Evolutionary conservation across 176 grass and related monocot genomes (phyloP).

Genomic region (Eremochloa ophiuroides): DNA sequence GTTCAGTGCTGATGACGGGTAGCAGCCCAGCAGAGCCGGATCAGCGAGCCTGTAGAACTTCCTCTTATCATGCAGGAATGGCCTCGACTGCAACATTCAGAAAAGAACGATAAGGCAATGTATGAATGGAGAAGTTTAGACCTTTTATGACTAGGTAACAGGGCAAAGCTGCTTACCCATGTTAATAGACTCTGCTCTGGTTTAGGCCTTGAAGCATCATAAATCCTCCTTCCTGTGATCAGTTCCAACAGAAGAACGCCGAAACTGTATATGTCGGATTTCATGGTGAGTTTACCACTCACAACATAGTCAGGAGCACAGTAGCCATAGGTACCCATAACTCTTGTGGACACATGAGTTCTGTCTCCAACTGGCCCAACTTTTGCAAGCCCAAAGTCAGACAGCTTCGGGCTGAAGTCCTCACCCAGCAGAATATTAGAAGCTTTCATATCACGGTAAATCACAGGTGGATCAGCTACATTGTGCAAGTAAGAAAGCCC

Average conservation of each 20-base stretch:
- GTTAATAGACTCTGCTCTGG: slow-evolving; percentile 58
- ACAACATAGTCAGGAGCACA: slow-evolving; percentile 87
- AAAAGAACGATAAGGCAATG: background rate
- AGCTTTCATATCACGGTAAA: slow-evolving; percentile 93
- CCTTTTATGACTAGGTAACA: background rate
- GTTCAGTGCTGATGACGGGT: slow-evolving; percentile 64
- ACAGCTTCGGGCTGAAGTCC: slow-evolving; percentile 86
- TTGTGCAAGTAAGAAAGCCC: slow-evolving; percentile 86
- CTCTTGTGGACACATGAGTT: slow-evolving; percentile 88
- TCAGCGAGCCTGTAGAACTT: slow-evolving; percentile 73
- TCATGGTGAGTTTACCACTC: slow-evolving; percentile 82
- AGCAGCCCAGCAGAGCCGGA: slow-evolving; percentile 54
- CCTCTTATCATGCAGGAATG: slow-evolving; percentile 71
- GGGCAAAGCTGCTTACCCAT: slow-evolving; percentile 59
- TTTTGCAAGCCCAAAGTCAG: slow-evolving; percentile 96
- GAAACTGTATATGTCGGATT: slow-evolving; percentile 93
- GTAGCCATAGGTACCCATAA: slow-evolving; percentile 97
- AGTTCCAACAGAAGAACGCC: slow-evolving; percentile 84
- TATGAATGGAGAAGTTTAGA: background rate
- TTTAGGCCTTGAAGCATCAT: slow-evolving; percentile 57
- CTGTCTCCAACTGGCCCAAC: slow-evolving; percentile 76
- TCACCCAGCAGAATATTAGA: slow-evolving; percentile 78
- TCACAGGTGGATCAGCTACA: slow-evolving; percentile 82
- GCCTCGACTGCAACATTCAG: slow-evolving; percentile 59
- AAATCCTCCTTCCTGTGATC: slow-evolving; percentile 79